A percentile compares a stretch with the other conserved stretches of the same genome.
Conservation (phyloP, 495 filamentous ascomycete species). For the Podospora bellae-mahoneyi region DNA sequence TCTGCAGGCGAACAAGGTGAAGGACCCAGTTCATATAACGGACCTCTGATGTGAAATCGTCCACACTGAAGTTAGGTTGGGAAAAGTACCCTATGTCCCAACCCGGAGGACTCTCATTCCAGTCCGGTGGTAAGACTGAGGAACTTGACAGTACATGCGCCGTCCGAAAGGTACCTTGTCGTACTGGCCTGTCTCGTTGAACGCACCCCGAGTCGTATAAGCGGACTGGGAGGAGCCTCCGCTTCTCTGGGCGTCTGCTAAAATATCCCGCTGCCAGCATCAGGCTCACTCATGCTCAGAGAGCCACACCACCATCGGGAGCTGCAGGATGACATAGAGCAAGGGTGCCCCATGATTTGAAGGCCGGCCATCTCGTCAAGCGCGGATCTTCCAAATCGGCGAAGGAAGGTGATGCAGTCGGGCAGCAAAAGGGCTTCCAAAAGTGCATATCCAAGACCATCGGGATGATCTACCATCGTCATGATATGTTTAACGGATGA, state of each 20-base stretch:
- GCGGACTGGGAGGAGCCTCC: background rate
- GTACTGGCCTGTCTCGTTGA: slow-evolving; percentile 23
- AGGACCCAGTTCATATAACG: background rate
- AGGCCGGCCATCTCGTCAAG: slow-evolving; percentile 10
- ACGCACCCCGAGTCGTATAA: background rate
- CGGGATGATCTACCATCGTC: background rate
- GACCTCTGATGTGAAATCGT: background rate
- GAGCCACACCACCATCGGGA: slow-evolving; percentile 17
- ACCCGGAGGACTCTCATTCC: background rate
- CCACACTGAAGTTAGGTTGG: background rate
- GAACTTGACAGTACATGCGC: slow-evolving; percentile 19
- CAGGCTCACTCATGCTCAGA: slow-evolving; percentile 14
- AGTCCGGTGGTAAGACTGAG: slow-evolving; percentile 4
- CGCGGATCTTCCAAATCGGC: slow-evolving; percentile 12
- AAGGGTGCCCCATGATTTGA: slow-evolving; percentile 18
- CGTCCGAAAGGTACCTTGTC: slow-evolving; percentile 22
- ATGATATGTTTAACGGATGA: background rate
- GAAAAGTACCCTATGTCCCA: background rate
- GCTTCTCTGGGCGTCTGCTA: slow-evolving; percentile 1
- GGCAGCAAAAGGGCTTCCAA: slow-evolving; percentile 26
- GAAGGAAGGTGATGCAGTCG: slow-evolving; percentile 13
- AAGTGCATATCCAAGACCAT: background rate
- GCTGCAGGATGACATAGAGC: slow-evolving; percentile 17
- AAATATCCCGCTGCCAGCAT: slow-evolving; percentile 8
- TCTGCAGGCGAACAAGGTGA: background rate